These are phyloP conservation scores for Peniophora sp. DNA, from an alignment of 1,284 basidiomycete genomes.

Conservation along the genomic window DNA sequence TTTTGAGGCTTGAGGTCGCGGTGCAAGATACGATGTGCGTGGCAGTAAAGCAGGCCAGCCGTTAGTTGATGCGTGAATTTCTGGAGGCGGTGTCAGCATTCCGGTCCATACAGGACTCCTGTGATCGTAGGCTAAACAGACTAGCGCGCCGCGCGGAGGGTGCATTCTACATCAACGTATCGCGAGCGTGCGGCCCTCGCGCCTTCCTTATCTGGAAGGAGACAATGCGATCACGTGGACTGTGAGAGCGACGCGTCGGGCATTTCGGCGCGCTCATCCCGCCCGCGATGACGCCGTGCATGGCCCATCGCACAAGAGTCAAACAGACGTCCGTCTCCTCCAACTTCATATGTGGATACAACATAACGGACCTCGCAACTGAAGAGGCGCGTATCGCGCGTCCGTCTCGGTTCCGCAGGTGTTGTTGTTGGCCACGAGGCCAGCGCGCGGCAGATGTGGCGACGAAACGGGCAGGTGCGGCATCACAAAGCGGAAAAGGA, in stretches of 20 bases:
- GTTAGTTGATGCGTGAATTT: constrained; percentile 88
- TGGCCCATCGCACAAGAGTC: too few relatives aligned
- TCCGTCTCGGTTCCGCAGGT: too few relatives aligned
- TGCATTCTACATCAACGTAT: background rate
- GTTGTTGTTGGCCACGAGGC: too few relatives aligned
- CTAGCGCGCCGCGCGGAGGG: background rate
- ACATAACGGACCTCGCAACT: too few relatives aligned
- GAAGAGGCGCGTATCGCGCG: too few relatives aligned
- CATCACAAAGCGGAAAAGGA: too few relatives aligned
- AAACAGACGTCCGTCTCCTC: too few relatives aligned
- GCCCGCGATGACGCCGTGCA: too few relatives aligned
- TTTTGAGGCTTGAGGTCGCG: constrained; percentile 98
- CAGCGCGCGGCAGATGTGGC: too few relatives aligned
- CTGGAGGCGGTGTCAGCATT: constrained; percentile 28
- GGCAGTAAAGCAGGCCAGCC: constrained; percentile 89
- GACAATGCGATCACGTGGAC: constrained; percentile 5
- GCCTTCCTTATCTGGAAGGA: background rate
- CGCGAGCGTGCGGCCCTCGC: background rate
- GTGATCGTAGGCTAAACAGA: background rate
- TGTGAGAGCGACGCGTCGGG: constrained; percentile 3
- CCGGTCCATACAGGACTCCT: too few relatives aligned
- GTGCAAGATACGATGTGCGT: constrained; percentile 93
- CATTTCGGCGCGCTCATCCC: background rate
- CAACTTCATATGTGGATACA: too few relatives aligned
- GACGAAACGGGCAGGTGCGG: too few relatives aligned